Percentiles rank a stretch among this genome's conserved stretches.
Conservation (phyloP, 2,329 filamentous ascomycete genomes). For the Curvularia eragrostidis region DNA sequence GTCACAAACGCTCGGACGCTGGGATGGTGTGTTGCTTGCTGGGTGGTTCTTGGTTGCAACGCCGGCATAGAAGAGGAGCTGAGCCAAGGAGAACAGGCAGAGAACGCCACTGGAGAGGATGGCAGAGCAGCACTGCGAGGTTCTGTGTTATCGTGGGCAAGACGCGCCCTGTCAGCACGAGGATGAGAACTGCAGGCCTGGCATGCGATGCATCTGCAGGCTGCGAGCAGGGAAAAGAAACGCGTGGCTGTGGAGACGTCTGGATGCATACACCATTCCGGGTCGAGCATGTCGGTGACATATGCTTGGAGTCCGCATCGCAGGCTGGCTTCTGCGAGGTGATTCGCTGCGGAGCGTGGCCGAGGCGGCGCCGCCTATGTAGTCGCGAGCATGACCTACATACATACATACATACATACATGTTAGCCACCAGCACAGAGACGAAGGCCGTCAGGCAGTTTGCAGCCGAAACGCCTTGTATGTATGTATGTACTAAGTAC, state of each 20-base stretch:
- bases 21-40: not conserved
- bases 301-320: not conserved
- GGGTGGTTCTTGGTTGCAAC: not conserved
- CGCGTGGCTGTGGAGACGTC: conserved; percentile 10
- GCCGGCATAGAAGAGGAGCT: not conserved
- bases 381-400: not conserved
- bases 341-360: not conserved
- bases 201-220: not conserved
- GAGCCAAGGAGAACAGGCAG: not conserved
- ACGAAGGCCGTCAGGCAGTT: no score
- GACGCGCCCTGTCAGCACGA: conserved; percentile 1
- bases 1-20: not conserved
- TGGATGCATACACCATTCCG: not conserved
- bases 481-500: no score
- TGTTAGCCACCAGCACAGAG: no score
- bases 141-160: not conserved
- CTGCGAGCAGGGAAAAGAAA: not conserved
- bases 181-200: not conserved
- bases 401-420: no score
- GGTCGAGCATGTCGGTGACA: not conserved
- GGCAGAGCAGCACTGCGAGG: not conserved
- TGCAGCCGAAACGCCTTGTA: not conserved
- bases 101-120: not conserved
- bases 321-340: not conserved
- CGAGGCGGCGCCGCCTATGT: not conserved